Percentiles rank a stretch among this genome's conserved stretches.
phyloP scores from a whole-genome alignment of 2,329 filamentous ascomycete species.

The Aspergillus aculeatus region DNA sequence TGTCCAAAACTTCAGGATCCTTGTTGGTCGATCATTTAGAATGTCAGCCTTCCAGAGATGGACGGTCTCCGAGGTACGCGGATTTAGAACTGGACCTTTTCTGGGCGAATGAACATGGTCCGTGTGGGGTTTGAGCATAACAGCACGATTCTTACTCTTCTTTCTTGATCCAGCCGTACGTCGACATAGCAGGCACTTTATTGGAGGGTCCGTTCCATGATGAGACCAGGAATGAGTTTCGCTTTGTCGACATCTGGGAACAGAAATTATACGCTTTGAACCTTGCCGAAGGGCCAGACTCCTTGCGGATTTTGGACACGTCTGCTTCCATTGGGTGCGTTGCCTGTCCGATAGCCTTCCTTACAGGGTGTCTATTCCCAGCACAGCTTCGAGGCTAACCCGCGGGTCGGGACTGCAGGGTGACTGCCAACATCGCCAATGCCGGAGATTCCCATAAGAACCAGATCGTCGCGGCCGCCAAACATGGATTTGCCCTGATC shows the following conservation, averaged over 20 bases:
- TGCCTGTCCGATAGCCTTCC: background rate
- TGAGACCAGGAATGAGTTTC: conserved; percentile 40
- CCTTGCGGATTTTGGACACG: conserved; percentile 58
- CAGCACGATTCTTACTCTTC: conserved; percentile 10
- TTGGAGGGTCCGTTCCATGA: conserved; percentile 45
- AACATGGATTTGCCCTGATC: conserved; percentile 77
- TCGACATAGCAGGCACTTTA: conserved; percentile 39
- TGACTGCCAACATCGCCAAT: conserved; percentile 75
- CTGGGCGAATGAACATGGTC: background rate
- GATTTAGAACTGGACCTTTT: background rate
- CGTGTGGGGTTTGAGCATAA: background rate
- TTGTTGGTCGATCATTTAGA: background rate
- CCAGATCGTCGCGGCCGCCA: conserved; percentile 74
- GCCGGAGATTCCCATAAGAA: conserved; percentile 52
- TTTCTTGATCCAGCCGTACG: conserved; percentile 35
- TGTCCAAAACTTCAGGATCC: background rate
- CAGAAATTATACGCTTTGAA: conserved; percentile 71
- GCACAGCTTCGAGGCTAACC: conserved; percentile 42
- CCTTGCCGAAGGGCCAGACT: conserved; percentile 61
- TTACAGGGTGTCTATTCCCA: conserved; percentile 1
- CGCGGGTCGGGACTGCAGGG: conserved; percentile 44
- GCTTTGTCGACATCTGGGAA: conserved; percentile 69
- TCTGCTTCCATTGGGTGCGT: conserved; percentile 54
- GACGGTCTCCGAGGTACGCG: conserved; percentile 47
- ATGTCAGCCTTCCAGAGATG: conserved; percentile 44